phyloP scores from a whole-genome alignment of 306 rosid species.

The Dalbergia cochinchinensis region DNA sequence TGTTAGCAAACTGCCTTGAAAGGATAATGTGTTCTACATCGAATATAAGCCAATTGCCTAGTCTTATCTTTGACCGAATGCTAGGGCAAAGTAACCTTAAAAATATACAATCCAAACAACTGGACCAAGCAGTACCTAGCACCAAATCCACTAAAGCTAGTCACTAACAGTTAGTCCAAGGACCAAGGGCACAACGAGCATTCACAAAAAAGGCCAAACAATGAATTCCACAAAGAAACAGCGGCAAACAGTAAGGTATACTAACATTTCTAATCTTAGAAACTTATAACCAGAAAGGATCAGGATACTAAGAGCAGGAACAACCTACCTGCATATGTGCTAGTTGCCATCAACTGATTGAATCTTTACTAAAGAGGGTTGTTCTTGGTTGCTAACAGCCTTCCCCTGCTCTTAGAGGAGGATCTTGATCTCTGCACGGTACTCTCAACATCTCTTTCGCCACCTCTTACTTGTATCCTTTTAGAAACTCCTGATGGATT shows the following conservation, averaged over 20 bases:
- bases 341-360: constrained; percentile 33
- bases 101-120: constrained; percentile 22
- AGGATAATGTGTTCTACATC: not conserved
- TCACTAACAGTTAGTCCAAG: not conserved
- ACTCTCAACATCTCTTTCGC: constrained; percentile 33
- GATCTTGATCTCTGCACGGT: constrained; percentile 40
- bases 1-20: not conserved
- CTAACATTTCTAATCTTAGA: not conserved
- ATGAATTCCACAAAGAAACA: not conserved
- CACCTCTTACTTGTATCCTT: constrained; percentile 37
- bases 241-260: constrained; percentile 2
- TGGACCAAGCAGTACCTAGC: not conserved
- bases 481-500: constrained; percentile 31
- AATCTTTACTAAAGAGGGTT: constrained; percentile 32
- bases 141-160: constrained; percentile 9
- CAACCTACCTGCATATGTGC: constrained; percentile 39
- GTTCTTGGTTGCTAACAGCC: constrained; percentile 46
- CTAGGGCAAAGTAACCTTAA: not conserved
- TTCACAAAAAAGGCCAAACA: not conserved
- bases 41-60: constrained; percentile 25
- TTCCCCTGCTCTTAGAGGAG: constrained; percentile 38
- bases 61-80: not conserved
- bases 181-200: constrained; percentile 4
- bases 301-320: constrained; percentile 25
- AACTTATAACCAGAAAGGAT: constrained; percentile 29